Evolutionary conservation across 495 filamentous ascomycete species (phyloP), one percentile per base, ranked within the genome.

Genomic region (Halenospora varia): DNA sequence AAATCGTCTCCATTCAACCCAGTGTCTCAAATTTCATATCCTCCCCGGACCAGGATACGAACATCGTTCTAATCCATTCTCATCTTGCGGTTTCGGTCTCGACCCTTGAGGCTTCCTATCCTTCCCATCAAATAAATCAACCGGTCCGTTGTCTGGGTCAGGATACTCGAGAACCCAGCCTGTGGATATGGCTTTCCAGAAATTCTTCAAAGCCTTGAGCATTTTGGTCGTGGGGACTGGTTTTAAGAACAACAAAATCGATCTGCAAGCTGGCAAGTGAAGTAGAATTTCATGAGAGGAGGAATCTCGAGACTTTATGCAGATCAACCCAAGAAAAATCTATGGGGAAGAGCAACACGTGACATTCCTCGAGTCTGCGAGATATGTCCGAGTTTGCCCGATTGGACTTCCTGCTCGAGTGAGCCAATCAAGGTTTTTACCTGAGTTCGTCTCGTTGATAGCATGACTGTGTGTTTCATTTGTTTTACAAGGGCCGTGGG

Each of bases 121-220:
- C 20, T 51, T 59, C 26, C 51, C 1, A 48, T 59, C 56, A 25
- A 59, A 59, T 8, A 59, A 59, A 24, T 59, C 56, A 2, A 13
- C n/a, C 18, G 56, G 56, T 40, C 44, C 49, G 40, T 48, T 44
- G 3, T 29, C 15, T 10, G 23, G n/a, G 20, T 29, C 20, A 20
- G 56, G 56, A 41, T 59, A 59, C 41, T 59, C 56, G 25, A 54
- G 2, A 2, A 59, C 56, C 56, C 56, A 59, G 20, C 56, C 56
- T 3, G 56, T 48, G 4, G 56, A 59, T 20, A 59, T 53, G 0
- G 56, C 40, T 4, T 19, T 47, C 56, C 56, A 59, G 41, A 59
- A 54, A n/a, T 53, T 54, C 26, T 59, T 59, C 20, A 54, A 35
- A 35, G 13, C 13, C 6, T 6, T 13, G 13, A 13, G 29, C 29